Base-by-base conservation (phyloP, 805 yeast genomes). In the Ogataea thermomethanolica region DNA sequence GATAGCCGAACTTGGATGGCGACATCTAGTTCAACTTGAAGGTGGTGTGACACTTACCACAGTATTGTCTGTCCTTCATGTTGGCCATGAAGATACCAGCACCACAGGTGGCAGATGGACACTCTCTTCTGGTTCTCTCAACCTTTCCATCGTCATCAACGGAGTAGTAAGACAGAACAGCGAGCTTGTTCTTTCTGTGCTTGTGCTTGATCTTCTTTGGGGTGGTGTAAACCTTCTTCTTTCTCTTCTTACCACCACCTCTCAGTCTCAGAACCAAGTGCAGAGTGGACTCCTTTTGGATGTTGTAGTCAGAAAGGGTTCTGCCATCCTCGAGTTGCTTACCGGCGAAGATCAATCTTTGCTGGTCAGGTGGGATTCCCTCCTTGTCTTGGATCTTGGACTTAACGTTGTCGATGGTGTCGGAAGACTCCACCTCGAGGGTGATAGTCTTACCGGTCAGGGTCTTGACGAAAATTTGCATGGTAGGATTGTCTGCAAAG, bases 151-250 rank as follows among this genome's bases (percentile, higher is more conserved):
- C 99, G 70, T 84, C 86, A 74, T 89, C 95, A 66, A 93, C 97
- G 83, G 91, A 90, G 89, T 90, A 93, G 93, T 91, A 93, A 70
- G 95, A 89, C 73, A 93, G 85, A 73, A 93, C 97, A 74, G 97
- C 98, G 69, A 93, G 81, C 86, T 93, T 93, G 76, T 86, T 87
- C 82, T 91, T 93, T 87, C 86, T 93, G 85, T 88, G 96, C 85
- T 89, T 90, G 95, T 93, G 98, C 79, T 77, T 87, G 79, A 93
- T 87, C 85, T 90, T 95, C 90, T 93, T 93, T 81, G 99, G 99
- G 70, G 98, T 91, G 78, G 98, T 91, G 91, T 91, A 93, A 71
- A 89, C 97, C 95, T 91, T 91, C 96, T 93, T 93, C 93, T 93
- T 93, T 84, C 96, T 91, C 93, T 93, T 93, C 87, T 90, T 93